Base-by-base conservation (phyloP, 2,329 filamentous ascomycete species). In the Colletotrichum sp. region DNA sequence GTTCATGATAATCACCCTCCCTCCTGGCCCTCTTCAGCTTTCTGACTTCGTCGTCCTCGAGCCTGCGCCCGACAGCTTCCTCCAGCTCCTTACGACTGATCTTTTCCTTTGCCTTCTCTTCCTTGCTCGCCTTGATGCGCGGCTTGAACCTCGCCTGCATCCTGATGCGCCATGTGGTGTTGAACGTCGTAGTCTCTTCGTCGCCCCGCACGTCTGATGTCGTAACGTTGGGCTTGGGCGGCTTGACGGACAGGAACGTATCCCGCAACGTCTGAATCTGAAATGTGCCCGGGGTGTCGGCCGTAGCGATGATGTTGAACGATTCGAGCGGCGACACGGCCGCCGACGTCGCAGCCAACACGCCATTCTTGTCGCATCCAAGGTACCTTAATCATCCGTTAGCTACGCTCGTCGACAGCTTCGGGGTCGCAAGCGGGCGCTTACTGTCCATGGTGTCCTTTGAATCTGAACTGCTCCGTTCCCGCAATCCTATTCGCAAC, bases 131-230 rank as follows among this genome's bases (percentile, higher is more conserved):
- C 84, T 94, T 94, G 61, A 97, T 85, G 77, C 91, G 91, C 11
- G 96, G 96, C 88, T 98, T 98, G 87, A 98, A 98, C 67, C 95
- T 90, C 27, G 96, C 95, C 86, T 98, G 96, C 96, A 98, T 98
- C 70, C 96, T 94, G 80, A 98, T 91, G 66, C 95, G 90, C 76
- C 98, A 83, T 8, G 93, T 94, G 12, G 95, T 95, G 79, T 90
- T 91, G 81, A 94, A 94, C 6, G 88, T 90, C 67, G 93, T 91
- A 11, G 87, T 86, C 16, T 93, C 91, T 9, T 92, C 93, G 83
- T 98, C 95, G 65, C 95, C 96, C 36, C 95, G 92, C 15, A 98
- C 88, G 79, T 96, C 93, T 1, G 92, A 89, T 1, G 86, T 81
- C 1, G 87, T 86, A 48, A 86, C 88, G 25, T 87, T 86, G 16